Base-by-base conservation (phyloP, 2,329 filamentous ascomycete species). In the Ophiostoma pallidulum region DNA sequence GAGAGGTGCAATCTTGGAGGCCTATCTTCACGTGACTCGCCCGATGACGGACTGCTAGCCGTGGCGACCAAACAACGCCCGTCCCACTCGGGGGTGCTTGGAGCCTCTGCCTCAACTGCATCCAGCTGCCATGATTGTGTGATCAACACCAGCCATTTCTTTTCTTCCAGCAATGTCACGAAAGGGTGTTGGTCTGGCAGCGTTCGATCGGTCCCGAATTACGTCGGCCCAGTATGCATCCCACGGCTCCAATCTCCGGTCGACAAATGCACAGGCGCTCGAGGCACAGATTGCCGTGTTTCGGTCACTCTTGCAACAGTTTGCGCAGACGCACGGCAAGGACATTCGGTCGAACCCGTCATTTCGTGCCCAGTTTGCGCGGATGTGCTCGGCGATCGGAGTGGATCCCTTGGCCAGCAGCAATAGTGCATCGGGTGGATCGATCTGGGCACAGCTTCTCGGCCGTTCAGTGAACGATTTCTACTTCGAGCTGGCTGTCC, bases 311-410 rank as follows among this genome's bases (percentile, higher is more conserved):
- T 80, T 98, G 6, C 89, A 96, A 68, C 89, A 94, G 66, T 98
- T 98, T 66, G 88, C 90, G 38, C 77, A 91, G 60, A 94, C 91
- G 42, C 92, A 98, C 73, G 86, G 85, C 57, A 89, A 90, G 62
- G 92, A 95, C 59, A 98, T 98, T 51, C 90, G 91, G 54, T 94
- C 89, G 3, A 90, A 97, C 64, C 92, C 92, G 6, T 84, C 80
- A 8, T 98, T 98, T 66, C 87, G 92, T 52, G 89, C 91, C 29
- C 91, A 98, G 66, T 98, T 98, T 62, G 91, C 92, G 3, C 88
- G 91, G 64, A 98, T 98, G 92, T 98, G 92, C 69, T 81, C 89
- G 59, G 89, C 90, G 53, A 96, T 98, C 56, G 92, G 92, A 41
- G 89, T 98, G 12, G 92, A 98, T 64, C 94, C 92, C 2, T 74